Evolutionary conservation across 2,329 filamentous ascomycete species (phyloP), one percentile per base, ranked within the genome.

Genomic region (Acrodontium crateriforme): DNA sequence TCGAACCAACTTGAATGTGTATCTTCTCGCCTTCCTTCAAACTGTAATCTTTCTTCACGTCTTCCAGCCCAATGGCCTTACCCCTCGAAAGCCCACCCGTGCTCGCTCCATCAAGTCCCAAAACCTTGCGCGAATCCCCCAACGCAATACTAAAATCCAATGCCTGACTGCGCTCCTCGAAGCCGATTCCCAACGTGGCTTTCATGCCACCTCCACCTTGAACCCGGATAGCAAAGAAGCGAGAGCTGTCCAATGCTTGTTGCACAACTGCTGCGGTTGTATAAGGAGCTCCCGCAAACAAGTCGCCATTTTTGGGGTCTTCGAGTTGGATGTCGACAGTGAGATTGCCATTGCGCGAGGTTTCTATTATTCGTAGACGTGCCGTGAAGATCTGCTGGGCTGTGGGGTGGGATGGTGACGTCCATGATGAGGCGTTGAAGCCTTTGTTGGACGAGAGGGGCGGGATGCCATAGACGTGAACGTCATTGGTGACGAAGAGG

Each of bases 1-100:
- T 67, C 13, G 72, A 71, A 4, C 71, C 73, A 28, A 89, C 65
- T 50, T 79, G 81, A 39, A 91, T 74, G 14, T 76, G 82, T 42
- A 92, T 91, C 11, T 79, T 92, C 64, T 93, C 78, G 8, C 83
- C 83, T 35, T 85, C 82, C 54, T 92, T 92, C 38, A 93, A 54
- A 45, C 79, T 85, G 48, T 83, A 84, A 47, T 92, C 83, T 40
- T 69, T 71, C 56, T 74, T 76, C 18, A 45, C 49, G 46, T 70
- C 68, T 31, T 62, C 58, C 55, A 23, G 57, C 53, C 24, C 55
- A 55, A 8, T 19, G 32, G 16, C 15, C 23, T 40, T 54, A 52
- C 41, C 35, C 36, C 16, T 42, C 28, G 21, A 28, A 30, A 26
- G 34, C 38, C 18, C 24, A 32, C 11, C 40, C 54, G 1, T 71